Evolutionary conservation across 1,284 basidiomycete species (phyloP).

Genomic region (Phenoliferia sp.): DNA sequence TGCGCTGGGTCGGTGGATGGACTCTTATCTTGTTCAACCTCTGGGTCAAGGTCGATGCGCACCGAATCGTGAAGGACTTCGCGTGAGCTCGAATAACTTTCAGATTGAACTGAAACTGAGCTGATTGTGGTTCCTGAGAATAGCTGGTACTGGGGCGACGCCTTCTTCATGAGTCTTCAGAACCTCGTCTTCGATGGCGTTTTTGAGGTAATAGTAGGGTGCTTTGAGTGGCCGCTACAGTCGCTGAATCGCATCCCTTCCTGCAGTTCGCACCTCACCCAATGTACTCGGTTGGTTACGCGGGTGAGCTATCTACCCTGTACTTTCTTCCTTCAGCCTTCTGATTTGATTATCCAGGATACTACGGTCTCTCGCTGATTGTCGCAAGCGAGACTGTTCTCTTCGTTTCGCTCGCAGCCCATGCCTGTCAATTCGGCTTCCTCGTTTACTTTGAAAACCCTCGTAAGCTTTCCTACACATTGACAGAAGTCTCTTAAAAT

Average conservation of each 20-base stretch:
- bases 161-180: slow-evolving; percentile 71
- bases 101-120: neutral
- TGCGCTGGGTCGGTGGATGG: slow-evolving; percentile 82
- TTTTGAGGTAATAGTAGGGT: slow-evolving; percentile 66
- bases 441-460: slow-evolving; percentile 96
- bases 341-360: slow-evolving; percentile 46
- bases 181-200: slow-evolving; percentile 92
- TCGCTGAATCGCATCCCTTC: neutral
- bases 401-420: slow-evolving; percentile 86
- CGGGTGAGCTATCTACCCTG: slow-evolving; percentile 48
- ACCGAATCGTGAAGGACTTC: slow-evolving; percentile 82
- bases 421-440: slow-evolving; percentile 93
- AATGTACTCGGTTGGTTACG: slow-evolving; percentile 86
- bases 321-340: no score
- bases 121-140: slow-evolving; percentile 50
- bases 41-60: slow-evolving; percentile 94
- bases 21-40: slow-evolving; percentile 88
- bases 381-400: slow-evolving; percentile 84
- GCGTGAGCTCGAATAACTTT: slow-evolving; percentile 48
- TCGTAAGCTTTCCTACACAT: slow-evolving; percentile 50
- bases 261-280: slow-evolving; percentile 48
- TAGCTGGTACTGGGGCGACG: slow-evolving; percentile 98
- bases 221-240: no score
- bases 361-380: slow-evolving; percentile 90
- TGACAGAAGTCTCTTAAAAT: neutral